These are phyloP conservation scores for Botrytis paeoniae DNA, from an alignment of 2,329 filamentous ascomycete species.

Conservation along the genomic window DNA sequence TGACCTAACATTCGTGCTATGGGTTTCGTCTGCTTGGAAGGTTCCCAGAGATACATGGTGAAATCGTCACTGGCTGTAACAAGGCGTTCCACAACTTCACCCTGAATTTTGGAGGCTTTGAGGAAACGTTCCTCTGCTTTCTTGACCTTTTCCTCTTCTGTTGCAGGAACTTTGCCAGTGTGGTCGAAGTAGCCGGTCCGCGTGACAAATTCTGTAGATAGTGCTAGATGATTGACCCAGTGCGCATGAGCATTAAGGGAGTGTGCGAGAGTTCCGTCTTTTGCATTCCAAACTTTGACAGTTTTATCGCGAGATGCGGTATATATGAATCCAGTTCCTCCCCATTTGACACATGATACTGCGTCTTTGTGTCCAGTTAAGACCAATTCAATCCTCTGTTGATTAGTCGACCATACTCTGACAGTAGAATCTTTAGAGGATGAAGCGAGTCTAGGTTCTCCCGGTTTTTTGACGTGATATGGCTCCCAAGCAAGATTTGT, in stretches of 20 bases:
- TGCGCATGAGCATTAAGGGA: conserved; percentile 81
- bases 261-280: conserved; percentile 74
- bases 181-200: conserved; percentile 87
- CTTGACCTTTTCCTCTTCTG: conserved; percentile 65
- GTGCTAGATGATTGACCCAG: conserved; percentile 91
- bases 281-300: conserved; percentile 84
- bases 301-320: conserved; percentile 88
- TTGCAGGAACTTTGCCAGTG: conserved; percentile 64
- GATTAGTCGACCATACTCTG: conserved; percentile 79
- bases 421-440: conserved; percentile 88
- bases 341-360: conserved; percentile 91
- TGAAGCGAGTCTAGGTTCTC: conserved; percentile 76
- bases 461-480: conserved; percentile 74
- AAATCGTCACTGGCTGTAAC: conserved; percentile 94
- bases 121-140: conserved; percentile 83
- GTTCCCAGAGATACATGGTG: conserved; percentile 95
- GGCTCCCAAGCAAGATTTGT: conserved; percentile 90
- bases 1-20: conserved; percentile 88
- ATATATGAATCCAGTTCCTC: conserved; percentile 82
- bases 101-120: conserved; percentile 74
- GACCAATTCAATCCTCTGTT: conserved; percentile 74
- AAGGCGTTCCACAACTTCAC: conserved; percentile 75
- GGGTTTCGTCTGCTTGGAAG: conserved; percentile 73
- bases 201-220: conserved; percentile 88
- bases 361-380: conserved; percentile 85